phyloP scores from a whole-genome alignment of 2,329 filamentous ascomycete genomes.

The Colletotrichum eremochloae region DNA sequence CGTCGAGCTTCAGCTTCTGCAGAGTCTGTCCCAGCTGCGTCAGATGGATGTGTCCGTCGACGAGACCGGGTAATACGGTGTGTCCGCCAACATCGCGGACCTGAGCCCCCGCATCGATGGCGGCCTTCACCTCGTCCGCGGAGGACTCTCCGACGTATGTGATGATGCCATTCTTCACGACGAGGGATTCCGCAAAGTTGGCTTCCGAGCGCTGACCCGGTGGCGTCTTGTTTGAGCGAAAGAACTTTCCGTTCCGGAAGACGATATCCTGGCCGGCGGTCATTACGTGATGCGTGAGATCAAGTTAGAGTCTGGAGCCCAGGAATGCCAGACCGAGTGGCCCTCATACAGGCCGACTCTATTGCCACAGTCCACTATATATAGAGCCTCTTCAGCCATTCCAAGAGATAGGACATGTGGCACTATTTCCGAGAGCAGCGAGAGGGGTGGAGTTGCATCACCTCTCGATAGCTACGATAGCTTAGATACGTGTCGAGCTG shows the following conservation, averaged over 20 bases:
- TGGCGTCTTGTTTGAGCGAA: constrained; percentile 31
- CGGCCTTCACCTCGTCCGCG: constrained; percentile 44
- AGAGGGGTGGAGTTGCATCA: constrained; percentile 7
- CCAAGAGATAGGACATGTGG: neutral
- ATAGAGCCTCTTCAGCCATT: neutral
- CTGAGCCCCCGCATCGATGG: constrained; percentile 44
- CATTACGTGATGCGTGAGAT: constrained; percentile 3
- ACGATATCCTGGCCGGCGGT: constrained; percentile 16
- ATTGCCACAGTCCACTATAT: neutral
- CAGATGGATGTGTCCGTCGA: constrained; percentile 71
- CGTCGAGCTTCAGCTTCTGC: constrained; percentile 62
- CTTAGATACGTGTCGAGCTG: constrained; percentile 14
- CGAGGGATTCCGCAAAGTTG: constrained; percentile 51
- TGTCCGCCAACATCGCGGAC: constrained; percentile 49
- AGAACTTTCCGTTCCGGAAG: constrained; percentile 37
- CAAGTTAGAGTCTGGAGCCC: neutral
- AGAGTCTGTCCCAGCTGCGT: constrained; percentile 68
- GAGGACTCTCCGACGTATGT: constrained; percentile 51
- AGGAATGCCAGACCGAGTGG: neutral
- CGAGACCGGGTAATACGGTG: constrained; percentile 66
- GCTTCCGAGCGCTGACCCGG: constrained; percentile 41
- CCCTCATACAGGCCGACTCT: too few species aligned
- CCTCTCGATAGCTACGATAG: constrained; percentile 33
- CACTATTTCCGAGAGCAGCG: neutral
- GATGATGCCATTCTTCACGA: constrained; percentile 52